These are phyloP conservation scores for Schizothecium vesticola DNA, from an alignment of 495 filamentous ascomycete genomes.

Conservation along the genomic window DNA sequence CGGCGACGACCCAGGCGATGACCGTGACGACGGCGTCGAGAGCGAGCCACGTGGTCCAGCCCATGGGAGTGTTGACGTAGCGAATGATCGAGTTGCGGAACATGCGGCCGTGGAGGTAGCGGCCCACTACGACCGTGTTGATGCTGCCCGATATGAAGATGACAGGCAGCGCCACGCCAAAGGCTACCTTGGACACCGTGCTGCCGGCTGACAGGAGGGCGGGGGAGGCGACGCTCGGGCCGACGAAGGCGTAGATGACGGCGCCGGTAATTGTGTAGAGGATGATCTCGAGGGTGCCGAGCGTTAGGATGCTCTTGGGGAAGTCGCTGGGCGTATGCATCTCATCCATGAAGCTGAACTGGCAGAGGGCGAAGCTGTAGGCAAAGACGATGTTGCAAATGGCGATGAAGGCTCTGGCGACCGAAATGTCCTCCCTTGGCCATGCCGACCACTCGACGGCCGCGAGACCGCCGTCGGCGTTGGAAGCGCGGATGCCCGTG, in stretches of 20 bases:
- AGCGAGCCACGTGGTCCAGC: conserved; percentile 54
- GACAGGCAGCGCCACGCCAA: conserved; percentile 74
- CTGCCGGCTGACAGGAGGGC: conserved; percentile 61
- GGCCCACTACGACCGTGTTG: conserved; percentile 52
- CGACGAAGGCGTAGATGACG: conserved; percentile 69
- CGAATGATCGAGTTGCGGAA: conserved; percentile 51
- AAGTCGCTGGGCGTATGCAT: conserved; percentile 65
- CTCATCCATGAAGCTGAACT: conserved; percentile 73
- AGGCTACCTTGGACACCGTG: conserved; percentile 64
- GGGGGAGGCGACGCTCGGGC: conserved; percentile 60
- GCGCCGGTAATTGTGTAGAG: conserved; percentile 64
- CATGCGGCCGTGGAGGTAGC: conserved; percentile 62
- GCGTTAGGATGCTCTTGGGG: conserved; percentile 58
- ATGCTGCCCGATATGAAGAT: conserved; percentile 66
- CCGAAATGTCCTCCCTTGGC: conserved; percentile 34
- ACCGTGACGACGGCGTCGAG: conserved; percentile 57
- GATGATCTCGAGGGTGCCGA: conserved; percentile 58
- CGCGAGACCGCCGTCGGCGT: conserved; percentile 26
- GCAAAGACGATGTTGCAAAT: conserved; percentile 74
- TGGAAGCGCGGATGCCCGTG: conserved; percentile 49
- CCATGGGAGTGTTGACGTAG: conserved; percentile 56
- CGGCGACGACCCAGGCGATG: conserved; percentile 65
- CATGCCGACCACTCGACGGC: conserved; percentile 39
- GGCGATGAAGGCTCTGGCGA: conserved; percentile 53
- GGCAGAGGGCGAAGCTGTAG: conserved; percentile 63